Percentiles rank a stretch among this genome's conserved stretches.
Conservation (phyloP, 2,329 filamentous ascomycete genomes). For the Calonectria pauciramosa region DNA sequence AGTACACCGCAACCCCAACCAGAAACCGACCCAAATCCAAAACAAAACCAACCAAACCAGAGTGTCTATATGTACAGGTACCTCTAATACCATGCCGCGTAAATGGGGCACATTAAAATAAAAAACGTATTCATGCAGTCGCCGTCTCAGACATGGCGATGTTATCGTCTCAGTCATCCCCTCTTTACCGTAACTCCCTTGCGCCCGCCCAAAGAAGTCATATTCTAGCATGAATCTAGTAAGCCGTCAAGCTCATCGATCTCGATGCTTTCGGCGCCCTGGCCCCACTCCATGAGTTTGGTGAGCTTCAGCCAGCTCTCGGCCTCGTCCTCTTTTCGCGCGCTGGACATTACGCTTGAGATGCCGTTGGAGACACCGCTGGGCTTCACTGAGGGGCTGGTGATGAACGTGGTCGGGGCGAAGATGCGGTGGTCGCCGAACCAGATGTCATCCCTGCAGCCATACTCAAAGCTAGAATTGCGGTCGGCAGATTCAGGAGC, state of each 20-base stretch:
- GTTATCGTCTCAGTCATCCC: slow-evolving; percentile 40
- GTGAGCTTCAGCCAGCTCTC: slow-evolving; percentile 58
- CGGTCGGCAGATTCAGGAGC: slow-evolving; percentile 49
- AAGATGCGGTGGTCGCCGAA: slow-evolving; percentile 62
- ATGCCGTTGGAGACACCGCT: slow-evolving; percentile 40
- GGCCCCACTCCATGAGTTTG: slow-evolving; percentile 69
- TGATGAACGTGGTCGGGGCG: slow-evolving; percentile 60
- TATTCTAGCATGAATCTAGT: slow-evolving; percentile 77
- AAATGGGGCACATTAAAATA: slow-evolving; percentile 40
- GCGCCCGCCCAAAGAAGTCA: slow-evolving; percentile 36
- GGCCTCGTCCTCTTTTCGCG: slow-evolving; percentile 55
- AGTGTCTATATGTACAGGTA: slow-evolving; percentile 50
- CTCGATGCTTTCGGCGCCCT: slow-evolving; percentile 89
- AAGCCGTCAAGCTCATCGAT: slow-evolving; percentile 93
- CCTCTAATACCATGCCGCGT: slow-evolving; percentile 45
- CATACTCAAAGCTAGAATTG: slow-evolving; percentile 49
- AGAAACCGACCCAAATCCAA: slow-evolving; percentile 34
- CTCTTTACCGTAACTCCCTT: slow-evolving; percentile 31
- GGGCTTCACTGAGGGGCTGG: slow-evolving; percentile 67
- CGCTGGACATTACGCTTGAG: slow-evolving; percentile 41
- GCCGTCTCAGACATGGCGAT: slow-evolving; percentile 44
- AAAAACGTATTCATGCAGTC: slow-evolving; percentile 41
- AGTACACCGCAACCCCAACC: slow-evolving; percentile 34
- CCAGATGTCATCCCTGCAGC: slow-evolving; percentile 63
- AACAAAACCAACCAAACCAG: slow-evolving; percentile 18